These are phyloP conservation scores for Chaetomium strumarium DNA, from an alignment of 2,329 filamentous ascomycete species.

Conservation along the genomic window DNA sequence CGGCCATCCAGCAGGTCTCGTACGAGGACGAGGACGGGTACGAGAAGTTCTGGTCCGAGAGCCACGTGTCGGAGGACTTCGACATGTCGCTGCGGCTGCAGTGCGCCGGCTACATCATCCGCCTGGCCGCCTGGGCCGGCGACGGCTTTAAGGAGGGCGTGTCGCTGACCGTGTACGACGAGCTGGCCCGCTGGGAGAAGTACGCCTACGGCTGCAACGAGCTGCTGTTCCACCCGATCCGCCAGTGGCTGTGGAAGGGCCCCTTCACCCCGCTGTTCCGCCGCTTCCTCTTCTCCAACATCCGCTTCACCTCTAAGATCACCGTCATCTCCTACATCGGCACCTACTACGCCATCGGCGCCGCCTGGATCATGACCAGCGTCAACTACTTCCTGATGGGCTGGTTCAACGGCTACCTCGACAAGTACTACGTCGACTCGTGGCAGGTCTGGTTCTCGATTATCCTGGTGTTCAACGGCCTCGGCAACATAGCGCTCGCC, in stretches of 20 bases:
- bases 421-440: slow-evolving; percentile 74
- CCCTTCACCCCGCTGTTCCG: slow-evolving; percentile 77
- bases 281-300: slow-evolving; percentile 65
- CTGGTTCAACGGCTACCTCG: slow-evolving; percentile 70
- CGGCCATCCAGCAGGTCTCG: slow-evolving; percentile 66
- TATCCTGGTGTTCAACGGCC: slow-evolving; percentile 69
- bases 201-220: slow-evolving; percentile 82
- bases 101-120: slow-evolving; percentile 65
- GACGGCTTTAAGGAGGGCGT: slow-evolving; percentile 81
- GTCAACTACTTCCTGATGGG: slow-evolving; percentile 71
- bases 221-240: slow-evolving; percentile 71
- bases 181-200: slow-evolving; percentile 80
- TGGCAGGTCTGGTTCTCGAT: slow-evolving; percentile 79
- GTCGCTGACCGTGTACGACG: slow-evolving; percentile 77
- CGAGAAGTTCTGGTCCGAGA: slow-evolving; percentile 78
- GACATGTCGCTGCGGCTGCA: slow-evolving; percentile 76
- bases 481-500: slow-evolving; percentile 67
- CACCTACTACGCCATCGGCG: slow-evolving; percentile 73
- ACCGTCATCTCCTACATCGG: slow-evolving; percentile 73
- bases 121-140: slow-evolving; percentile 65
- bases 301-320: slow-evolving; percentile 69
- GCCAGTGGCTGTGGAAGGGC: slow-evolving; percentile 65
- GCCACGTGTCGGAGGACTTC: slow-evolving; percentile 74
- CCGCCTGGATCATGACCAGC: slow-evolving; percentile 67
- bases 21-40: slow-evolving; percentile 65